Base-by-base conservation (phyloP, 2,329 filamentous ascomycete species). In the Beauveria bassiana region DNA sequence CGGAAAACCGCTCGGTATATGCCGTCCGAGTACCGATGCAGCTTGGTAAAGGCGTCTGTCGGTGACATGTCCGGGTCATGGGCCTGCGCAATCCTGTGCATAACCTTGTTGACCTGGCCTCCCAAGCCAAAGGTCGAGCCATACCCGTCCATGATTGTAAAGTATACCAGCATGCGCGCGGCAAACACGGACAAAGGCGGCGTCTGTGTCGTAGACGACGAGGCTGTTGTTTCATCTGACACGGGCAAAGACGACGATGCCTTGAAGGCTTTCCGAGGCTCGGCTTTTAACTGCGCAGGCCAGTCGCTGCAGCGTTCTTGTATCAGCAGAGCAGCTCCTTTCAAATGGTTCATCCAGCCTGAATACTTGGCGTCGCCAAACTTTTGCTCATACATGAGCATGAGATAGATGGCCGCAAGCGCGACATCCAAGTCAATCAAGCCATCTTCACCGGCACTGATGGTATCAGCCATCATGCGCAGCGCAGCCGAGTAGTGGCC, bases 331-430 rank as follows among this genome's bases (percentile, higher is more conserved):
- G 71, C 67, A 5, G 72, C 69, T 1, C 72, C 73, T 20, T 67
- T 67, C 4, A 74, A 66, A 55, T 75, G 73, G 22, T 72, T 71
- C 2, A 67, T 59, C 40, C 71, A 64, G 1, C 72, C 71, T 8
- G 64, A 66, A 22, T 72, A 71, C 12, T 62, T 65, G 1, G 68
- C 66, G 18, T 75, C 73, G n/a, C 73, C 73, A 42, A 70, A 73
- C 40, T 73, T 73, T 59, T 75, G 73, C 64, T 75, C 73, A 42
- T 74, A 75, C 2, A 72, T 49, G 1, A 75, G 67, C 71, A 75
- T 74, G 10, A 75, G 63, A 63, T 72, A 74, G 9, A 74, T 58
- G 0, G 69, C 67, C 3, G 72, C 70, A 8, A 69, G 66, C 18
- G 74, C 68, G 0, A 67, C 65, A 50, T 73, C 72, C 5, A 74